A percentile compares a stretch with the other conserved stretches of the same genome.
These are phyloP conservation scores for Volutella citrinella DNA, from an alignment of 2,329 filamentous ascomycete species.

Conservation along the genomic window DNA sequence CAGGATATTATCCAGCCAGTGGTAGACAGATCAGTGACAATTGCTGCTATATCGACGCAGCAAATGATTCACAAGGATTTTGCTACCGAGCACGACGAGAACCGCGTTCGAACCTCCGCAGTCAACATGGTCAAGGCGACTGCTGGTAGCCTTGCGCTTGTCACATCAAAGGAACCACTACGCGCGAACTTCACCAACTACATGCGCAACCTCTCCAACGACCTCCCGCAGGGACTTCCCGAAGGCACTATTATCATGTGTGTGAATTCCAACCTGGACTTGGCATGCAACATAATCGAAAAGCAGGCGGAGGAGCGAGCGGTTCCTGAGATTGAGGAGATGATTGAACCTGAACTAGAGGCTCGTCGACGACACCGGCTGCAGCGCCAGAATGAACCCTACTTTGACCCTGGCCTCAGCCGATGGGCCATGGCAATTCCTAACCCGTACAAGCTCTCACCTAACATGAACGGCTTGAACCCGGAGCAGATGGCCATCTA, in stretches of 20 bases:
- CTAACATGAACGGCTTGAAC: conserved; percentile 69
- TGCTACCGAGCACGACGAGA: conserved; percentile 86
- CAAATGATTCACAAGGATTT: conserved; percentile 98
- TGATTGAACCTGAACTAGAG: conserved; percentile 79
- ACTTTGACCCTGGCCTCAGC: conserved; percentile 77
- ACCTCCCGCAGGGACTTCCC: conserved; percentile 77
- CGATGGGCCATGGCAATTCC: conserved; percentile 94
- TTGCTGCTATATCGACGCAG: conserved; percentile 92
- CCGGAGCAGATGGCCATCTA: conserved; percentile 93
- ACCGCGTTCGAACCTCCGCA: conserved; percentile 79
- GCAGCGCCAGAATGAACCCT: conserved; percentile 76
- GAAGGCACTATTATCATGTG: conserved; percentile 98
- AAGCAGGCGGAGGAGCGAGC: conserved; percentile 93
- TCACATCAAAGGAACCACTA: conserved; percentile 97
- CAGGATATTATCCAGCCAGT: conserved; percentile 97
- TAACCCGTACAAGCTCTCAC: conserved; percentile 84
- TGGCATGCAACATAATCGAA: conserved; percentile 90
- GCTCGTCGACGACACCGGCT: conserved; percentile 72
- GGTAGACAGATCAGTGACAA: conserved; percentile 95
- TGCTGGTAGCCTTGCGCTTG: conserved; percentile 87
- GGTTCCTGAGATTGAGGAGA: conserved; percentile 89
- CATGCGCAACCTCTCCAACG: conserved; percentile 67
- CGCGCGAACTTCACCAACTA: conserved; percentile 98
- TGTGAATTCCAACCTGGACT: conserved; percentile 94
- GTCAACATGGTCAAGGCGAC: conserved; percentile 94